phyloP scores from a whole-genome alignment of 371 early-diverging fungal genomes.

The Rhizomucor miehei region DNA sequence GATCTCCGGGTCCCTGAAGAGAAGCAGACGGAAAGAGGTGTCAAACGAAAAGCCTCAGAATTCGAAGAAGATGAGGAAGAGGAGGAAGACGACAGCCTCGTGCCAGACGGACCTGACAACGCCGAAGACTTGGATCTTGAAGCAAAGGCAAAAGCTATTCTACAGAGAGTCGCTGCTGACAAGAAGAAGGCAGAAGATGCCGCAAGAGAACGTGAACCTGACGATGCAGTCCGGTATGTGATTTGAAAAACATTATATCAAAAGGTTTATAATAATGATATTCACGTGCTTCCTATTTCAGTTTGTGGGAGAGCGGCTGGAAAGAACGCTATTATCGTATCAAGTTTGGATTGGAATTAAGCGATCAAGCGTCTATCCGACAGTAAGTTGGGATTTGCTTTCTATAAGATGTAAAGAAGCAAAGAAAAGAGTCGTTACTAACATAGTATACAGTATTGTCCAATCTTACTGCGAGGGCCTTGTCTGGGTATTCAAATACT shows the following conservation, averaged over 20 bases:
- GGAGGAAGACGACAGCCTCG: slow-evolving; percentile 34
- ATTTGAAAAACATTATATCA: slow-evolving; percentile 1
- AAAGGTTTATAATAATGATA: slow-evolving; percentile 5
- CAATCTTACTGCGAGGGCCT: slow-evolving; percentile 95
- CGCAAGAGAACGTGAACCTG: slow-evolving; percentile 67
- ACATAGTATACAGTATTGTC: slow-evolving; percentile 57
- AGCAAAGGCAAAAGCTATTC: slow-evolving; percentile 48
- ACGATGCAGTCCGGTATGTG: slow-evolving; percentile 61
- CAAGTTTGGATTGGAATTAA: slow-evolving; percentile 77
- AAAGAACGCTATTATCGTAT: slow-evolving; percentile 85
- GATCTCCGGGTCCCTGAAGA: slow-evolving; percentile 1
- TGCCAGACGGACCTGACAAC: slow-evolving; percentile 14
- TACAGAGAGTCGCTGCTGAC: slow-evolving; percentile 44
- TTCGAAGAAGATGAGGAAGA: slow-evolving; percentile 28
- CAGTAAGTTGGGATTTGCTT: too few species aligned
- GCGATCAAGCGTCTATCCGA: slow-evolving; percentile 58
- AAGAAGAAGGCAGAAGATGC: slow-evolving; percentile 54
- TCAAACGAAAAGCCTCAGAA: slow-evolving; percentile 34
- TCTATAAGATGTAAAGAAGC: too few species aligned
- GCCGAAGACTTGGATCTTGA: slow-evolving; percentile 37
- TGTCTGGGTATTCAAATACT: slow-evolving; percentile 98
- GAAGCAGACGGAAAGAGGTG: slow-evolving; percentile 14
- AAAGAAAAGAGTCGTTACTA: not conserved
- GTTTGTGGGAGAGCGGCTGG: slow-evolving; percentile 88
- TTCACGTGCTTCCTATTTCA: slow-evolving; percentile 11